Evolutionary conservation across 768 basidiomycete species (phyloP).

Genomic region (Tulasnella sp.): DNA sequence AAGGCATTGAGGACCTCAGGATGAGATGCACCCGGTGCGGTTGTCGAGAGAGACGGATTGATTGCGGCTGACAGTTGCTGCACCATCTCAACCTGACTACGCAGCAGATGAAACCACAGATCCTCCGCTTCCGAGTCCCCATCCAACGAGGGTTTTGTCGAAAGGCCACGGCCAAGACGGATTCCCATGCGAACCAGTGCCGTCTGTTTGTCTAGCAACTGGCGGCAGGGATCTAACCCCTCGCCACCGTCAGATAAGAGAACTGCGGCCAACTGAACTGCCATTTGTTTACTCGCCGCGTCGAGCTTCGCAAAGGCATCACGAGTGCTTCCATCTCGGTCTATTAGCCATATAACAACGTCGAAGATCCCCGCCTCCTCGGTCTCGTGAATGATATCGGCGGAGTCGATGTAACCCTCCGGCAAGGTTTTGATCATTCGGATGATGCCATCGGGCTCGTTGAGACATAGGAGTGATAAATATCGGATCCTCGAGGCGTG

Average conservation of each 20-base stretch:
- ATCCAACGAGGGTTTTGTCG: conserved; percentile 26
- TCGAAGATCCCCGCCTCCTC: conserved; percentile 56
- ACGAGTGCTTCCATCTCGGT: conserved; percentile 49
- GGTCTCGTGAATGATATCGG: conserved; percentile 47
- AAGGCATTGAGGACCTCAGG: conserved; percentile 29
- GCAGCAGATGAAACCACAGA: conserved; percentile 79
- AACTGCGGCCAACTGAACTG: conserved; percentile 13
- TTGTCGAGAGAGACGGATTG: background rate
- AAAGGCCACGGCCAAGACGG: conserved; percentile 58
- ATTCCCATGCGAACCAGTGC: conserved; percentile 51
- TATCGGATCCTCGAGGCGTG: conserved; percentile 46
- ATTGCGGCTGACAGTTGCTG: conserved; percentile 47
- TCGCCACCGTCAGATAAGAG: conserved; percentile 8
- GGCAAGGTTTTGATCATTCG: conserved; percentile 47
- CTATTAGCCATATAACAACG: conserved; percentile 71
- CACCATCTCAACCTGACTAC: conserved; percentile 68
- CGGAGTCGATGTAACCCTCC: conserved; percentile 42
- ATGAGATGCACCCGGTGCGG: background rate
- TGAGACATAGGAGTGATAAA: conserved; percentile 60
- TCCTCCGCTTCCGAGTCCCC: conserved; percentile 45
- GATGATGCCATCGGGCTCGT: conserved; percentile 54
- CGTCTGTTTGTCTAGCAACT: conserved; percentile 40
- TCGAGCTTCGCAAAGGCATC: conserved; percentile 60
- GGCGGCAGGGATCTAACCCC: conserved; percentile 20
- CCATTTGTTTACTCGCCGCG: conserved; percentile 20